Percentiles rank a stretch among this genome's conserved stretches.
Conservation (phyloP, 2,329 filamentous ascomycete species). For the Pseudogymnoascus sp. region DNA sequence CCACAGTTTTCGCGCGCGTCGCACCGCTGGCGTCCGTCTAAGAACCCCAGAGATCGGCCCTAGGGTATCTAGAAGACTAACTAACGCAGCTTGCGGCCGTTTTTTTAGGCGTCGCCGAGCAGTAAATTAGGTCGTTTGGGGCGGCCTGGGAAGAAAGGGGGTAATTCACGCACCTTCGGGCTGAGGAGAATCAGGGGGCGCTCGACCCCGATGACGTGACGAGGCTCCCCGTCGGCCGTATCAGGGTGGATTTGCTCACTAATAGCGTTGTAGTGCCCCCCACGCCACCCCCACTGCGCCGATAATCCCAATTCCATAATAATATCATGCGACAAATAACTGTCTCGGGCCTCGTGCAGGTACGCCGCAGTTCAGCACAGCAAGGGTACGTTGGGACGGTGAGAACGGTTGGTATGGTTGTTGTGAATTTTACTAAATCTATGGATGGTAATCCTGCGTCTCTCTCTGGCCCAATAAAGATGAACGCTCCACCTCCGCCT, state of each 20-base stretch:
- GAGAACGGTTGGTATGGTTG: not conserved
- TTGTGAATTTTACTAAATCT: slow-evolving; percentile 6
- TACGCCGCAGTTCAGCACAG: slow-evolving; percentile 3
- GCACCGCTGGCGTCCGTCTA: not conserved
- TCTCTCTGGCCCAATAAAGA: not conserved
- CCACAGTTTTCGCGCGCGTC: not conserved
- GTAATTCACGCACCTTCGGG: not conserved
- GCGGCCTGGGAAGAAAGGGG: not conserved
- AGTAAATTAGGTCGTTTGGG: not conserved
- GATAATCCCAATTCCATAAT: slow-evolving; percentile 7
- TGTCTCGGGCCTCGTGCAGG: slow-evolving; percentile 6
- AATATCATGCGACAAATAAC: slow-evolving; percentile 8
- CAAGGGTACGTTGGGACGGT: not conserved
- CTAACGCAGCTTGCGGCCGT: not conserved
- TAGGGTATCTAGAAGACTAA: not conserved
- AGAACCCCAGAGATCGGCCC: not conserved
- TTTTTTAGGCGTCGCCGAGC: not conserved
- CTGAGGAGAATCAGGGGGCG: slow-evolving; percentile 1
- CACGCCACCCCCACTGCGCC: not conserved
- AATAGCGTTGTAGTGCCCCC: slow-evolving; percentile 7
- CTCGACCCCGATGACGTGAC: not conserved
- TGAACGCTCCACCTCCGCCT: not conserved
- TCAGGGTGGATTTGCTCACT: slow-evolving; percentile 5
- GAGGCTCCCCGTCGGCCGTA: not conserved
- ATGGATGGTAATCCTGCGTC: slow-evolving; percentile 2